phyloP scores from a whole-genome alignment of 2,329 filamentous ascomycete species.

The Beauveria australis region DNA sequence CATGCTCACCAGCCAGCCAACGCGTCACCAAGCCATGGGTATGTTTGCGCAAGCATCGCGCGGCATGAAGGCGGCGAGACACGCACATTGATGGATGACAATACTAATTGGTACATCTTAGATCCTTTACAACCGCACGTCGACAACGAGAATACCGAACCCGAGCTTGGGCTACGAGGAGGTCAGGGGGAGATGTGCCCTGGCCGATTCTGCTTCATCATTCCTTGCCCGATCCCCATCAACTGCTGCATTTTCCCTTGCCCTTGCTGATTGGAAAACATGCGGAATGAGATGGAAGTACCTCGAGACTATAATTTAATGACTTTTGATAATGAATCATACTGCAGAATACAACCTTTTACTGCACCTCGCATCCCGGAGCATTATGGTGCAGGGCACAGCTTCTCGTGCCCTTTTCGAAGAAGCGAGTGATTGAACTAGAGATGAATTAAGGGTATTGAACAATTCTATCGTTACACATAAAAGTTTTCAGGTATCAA shows the following conservation, averaged over 20 bases:
- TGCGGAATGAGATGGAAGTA: not conserved
- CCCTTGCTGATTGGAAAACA: slow-evolving; percentile 15
- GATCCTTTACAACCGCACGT: slow-evolving; percentile 16
- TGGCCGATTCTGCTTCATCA: slow-evolving; percentile 30
- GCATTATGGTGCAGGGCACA: not conserved
- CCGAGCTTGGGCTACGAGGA: slow-evolving; percentile 18
- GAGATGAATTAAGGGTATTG: slow-evolving; percentile 3
- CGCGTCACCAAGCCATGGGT: slow-evolving; percentile 6
- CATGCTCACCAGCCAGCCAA: slow-evolving; percentile 4
- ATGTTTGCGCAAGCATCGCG: not conserved
- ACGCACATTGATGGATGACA: not conserved
- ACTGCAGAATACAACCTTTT: not conserved
- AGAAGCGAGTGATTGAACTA: not conserved
- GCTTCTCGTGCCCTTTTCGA: not conserved
- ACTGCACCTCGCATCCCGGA: not conserved
- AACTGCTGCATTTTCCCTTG: slow-evolving; percentile 25
- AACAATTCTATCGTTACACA: slow-evolving; percentile 4
- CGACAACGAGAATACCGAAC: slow-evolving; percentile 12
- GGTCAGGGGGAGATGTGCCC: slow-evolving; percentile 22
- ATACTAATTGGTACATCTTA: not conserved
- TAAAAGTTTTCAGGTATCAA: slow-evolving; percentile 8
- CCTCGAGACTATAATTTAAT: not conserved
- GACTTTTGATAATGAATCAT: not conserved
- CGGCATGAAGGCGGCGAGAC: not conserved
- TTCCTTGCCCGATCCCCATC: slow-evolving; percentile 29